Evolutionary conservation across 345 rosid species (phyloP), one percentile per base, ranked within the genome.

Genomic region (Geranium rotundifolium): DNA sequence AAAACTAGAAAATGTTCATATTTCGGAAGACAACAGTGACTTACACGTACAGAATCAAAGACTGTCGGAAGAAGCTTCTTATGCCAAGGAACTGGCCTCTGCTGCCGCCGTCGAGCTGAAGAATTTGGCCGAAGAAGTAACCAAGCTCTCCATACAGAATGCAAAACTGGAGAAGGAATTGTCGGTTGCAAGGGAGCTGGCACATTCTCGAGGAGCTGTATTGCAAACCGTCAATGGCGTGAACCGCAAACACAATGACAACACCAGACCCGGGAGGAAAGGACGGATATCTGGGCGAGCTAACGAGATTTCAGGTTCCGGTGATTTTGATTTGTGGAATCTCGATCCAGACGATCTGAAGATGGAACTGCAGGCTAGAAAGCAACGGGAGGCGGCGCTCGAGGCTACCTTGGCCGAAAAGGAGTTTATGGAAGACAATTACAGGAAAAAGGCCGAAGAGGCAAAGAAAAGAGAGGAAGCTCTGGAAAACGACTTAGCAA

Each of bases 61-160:
- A 74, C 72, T 95, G 69, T 86, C 90, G 56, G 99, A 90, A 82
- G 99, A 95, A 78, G 88, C 97, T 69, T 88, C 95, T 68, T 95
- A 95, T 69, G 97, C 97, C 0, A 90, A 90, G 73, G 96, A 95
- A 75, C 72, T 95, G 71, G 99, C 99, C 0, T 88, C 99, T 74
- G 99, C 99, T 69, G 99, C 99, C 29, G 99, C 99, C 23, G 93
- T 95, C 68, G 99, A 95, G 81, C 79, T 95, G 61, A 95, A 95
- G 79, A 95, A 86, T 71, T 84, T 95, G 67, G 99, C 97, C 60
- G 75, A 80, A 55, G 96, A 95, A 82, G 97, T 95, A 57, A 90
- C 99, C 52, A 90, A 82, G 70, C 79, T 90, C 56, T 88, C 97
- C 4, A 63, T 88, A 63, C 96, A 87, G 72, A 90, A 86, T 65